These are phyloP conservation scores for Dactylorhiza incarnata DNA, from an alignment of 106 monocot genomes.

Conservation along the genomic window DNA sequence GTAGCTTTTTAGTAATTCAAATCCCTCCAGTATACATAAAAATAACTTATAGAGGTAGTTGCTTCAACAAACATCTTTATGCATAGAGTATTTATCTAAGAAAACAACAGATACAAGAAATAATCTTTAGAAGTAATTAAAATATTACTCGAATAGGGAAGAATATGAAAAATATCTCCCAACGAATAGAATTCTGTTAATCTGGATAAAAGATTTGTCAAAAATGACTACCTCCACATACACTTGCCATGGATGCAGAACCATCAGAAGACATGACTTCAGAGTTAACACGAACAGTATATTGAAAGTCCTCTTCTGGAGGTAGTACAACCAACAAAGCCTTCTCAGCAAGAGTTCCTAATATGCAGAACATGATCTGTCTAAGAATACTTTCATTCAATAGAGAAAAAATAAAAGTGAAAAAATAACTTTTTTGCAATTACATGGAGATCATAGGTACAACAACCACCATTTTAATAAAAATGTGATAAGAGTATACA, in stretches of 20 bases:
- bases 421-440: background rate
- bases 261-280: conserved; percentile 99
- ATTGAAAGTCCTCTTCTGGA: conserved; percentile 83
- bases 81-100: background rate
- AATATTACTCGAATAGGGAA: background rate
- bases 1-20: background rate
- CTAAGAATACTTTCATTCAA: background rate
- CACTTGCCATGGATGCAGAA: conserved; percentile 98
- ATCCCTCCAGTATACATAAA: background rate
- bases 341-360: conserved; percentile 95
- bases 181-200: background rate
- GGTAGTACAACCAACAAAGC: conserved; percentile 93
- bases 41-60: background rate
- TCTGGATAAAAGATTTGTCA: background rate
- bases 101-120: background rate
- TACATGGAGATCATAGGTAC: background rate
- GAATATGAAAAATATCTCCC: background rate
- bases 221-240: conserved; percentile 74
- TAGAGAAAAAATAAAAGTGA: background rate
- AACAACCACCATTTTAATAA: background rate
- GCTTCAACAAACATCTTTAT: background rate
- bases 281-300: conserved; percentile 86
- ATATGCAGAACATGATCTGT: background rate
- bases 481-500: too few species aligned
- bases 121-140: background rate